Base-by-base conservation (phyloP, 2,329 filamentous ascomycete genomes). In the Verticillium isaacii region DNA sequence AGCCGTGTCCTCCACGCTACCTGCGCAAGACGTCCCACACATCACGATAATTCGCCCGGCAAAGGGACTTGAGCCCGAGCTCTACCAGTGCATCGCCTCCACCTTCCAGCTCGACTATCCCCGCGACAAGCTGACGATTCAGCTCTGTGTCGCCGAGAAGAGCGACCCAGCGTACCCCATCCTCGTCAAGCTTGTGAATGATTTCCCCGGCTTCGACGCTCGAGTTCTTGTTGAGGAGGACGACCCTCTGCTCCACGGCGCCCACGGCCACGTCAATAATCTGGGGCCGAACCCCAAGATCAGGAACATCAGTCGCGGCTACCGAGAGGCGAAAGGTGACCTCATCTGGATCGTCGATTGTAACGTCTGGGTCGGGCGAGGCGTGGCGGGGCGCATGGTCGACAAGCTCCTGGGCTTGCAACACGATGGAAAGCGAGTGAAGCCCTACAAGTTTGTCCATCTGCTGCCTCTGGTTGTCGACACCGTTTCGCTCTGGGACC, bases 211-310 rank as follows among this genome's bases (percentile, higher is more conserved):
- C 14, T 84, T 86, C 68, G 89, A 97, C 75, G 89, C 87, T 2
- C 83, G 82, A 59, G 80, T 98, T 3, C 82, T 93, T 12, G 81
- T 97, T 57, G 94, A 97, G 77, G 85, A 90, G 58, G 90, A 96
- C 63, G 93, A 97, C 72, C 86, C 90, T 0, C 74, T 86, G 34
- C 78, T 96, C 9, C 83, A 86, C 60, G 83, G 82, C 34, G 69
- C 79, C 36, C 74, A 77, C 12, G 82, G 81, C 60, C 75, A 81
- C 56, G 69, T 76, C 58, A 76, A 83, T 65, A 82, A 85, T 61
- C 82, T 98, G 61, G 96, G 96, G 0, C 95, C 95, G 1, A 99
- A 99, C 71, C 95, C 95, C n/a, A 99, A 99, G 80, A 96, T 99
- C 68, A 84, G 95, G 58, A 99, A 99, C 73, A 92, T 98, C 82